Percentiles rank a stretch among this genome's conserved stretches.
These are phyloP conservation scores for Kandelia obovata DNA, from an alignment of 345 rosid genomes.

Conservation along the genomic window DNA sequence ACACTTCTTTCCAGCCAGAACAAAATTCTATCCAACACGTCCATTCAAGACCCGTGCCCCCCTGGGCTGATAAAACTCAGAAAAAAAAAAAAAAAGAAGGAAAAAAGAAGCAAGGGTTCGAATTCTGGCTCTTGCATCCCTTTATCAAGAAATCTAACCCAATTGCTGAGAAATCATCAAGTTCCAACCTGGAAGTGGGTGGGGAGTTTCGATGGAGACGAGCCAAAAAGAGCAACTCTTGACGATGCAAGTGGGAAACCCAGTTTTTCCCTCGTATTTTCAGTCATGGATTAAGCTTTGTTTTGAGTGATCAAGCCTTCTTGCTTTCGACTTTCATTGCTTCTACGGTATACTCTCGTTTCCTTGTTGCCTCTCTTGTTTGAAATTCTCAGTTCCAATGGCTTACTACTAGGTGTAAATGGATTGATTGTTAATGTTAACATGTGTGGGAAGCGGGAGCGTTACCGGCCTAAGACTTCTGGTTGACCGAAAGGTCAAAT, in stretches of 20 bases:
- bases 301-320: constrained; percentile 64
- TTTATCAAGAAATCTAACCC: constrained; percentile 18
- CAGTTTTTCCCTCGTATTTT: constrained; percentile 41
- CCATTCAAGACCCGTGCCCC: too few species aligned
- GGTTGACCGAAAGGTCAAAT: too few species aligned
- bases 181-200: constrained; percentile 11
- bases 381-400: not conserved
- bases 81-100: too few species aligned
- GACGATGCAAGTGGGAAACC: constrained; percentile 48
- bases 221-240: constrained; percentile 32
- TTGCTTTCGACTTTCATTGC: constrained; percentile 69
- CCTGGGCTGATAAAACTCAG: too few species aligned
- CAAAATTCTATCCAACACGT: too few species aligned
- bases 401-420: not conserved
- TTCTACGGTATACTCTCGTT: constrained; percentile 52
- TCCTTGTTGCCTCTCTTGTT: not conserved
- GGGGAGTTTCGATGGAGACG: constrained; percentile 22
- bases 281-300: constrained; percentile 40
- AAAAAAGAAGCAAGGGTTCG: too few species aligned
- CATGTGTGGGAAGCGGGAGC: too few species aligned
- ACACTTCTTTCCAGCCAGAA: too few species aligned
- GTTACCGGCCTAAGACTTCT: too few species aligned
- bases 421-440: not conserved
- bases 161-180: not conserved
- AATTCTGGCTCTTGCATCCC: too few species aligned